A percentile compares a stretch with the other conserved stretches of the same genome.
phyloP scores from a whole-genome alignment of 352 stramenopile genomes.

The Plasmopara viticola region DNA sequence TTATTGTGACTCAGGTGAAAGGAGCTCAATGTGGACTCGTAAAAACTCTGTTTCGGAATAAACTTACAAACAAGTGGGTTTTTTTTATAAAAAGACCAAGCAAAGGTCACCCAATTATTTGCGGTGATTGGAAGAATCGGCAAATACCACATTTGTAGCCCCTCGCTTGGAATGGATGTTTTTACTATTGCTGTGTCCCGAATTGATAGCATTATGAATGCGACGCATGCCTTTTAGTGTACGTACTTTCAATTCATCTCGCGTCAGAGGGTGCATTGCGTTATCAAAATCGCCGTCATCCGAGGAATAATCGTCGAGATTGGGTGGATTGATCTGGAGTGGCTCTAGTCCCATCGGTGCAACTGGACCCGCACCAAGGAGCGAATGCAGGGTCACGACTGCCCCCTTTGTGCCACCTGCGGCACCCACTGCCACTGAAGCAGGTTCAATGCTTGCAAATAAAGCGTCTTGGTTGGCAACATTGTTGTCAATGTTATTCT shows the following conservation, averaged over 20 bases:
- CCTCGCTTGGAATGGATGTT: conserved; percentile 19
- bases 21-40: too few relatives aligned
- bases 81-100: too few relatives aligned
- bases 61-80: too few relatives aligned
- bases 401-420: conserved; percentile 18
- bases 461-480: conserved; percentile 38
- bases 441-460: conserved; percentile 13
- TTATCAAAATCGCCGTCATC: conserved; percentile 86
- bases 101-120: conserved; percentile 7
- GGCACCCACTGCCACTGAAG: conserved; percentile 9
- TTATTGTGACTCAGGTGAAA: too few relatives aligned
- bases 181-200: conserved; percentile 14
- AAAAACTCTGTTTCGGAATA: too few relatives aligned
- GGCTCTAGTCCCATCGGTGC: conserved; percentile 87
- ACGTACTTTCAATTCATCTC: conserved; percentile 88
- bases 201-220: conserved; percentile 32
- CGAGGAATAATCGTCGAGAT: conserved; percentile 92
- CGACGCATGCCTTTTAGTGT: conserved; percentile 81
- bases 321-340: conserved; percentile 91
- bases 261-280: conserved; percentile 83
- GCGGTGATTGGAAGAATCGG: conserved; percentile 15
- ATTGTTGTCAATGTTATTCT: conserved; percentile 28
- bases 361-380: conserved; percentile 77
- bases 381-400: conserved; percentile 41
- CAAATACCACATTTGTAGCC: conserved; percentile 8